phyloP scores from a whole-genome alignment of 768 basidiomycete genomes.

The Cystobasidium tubakii region DNA sequence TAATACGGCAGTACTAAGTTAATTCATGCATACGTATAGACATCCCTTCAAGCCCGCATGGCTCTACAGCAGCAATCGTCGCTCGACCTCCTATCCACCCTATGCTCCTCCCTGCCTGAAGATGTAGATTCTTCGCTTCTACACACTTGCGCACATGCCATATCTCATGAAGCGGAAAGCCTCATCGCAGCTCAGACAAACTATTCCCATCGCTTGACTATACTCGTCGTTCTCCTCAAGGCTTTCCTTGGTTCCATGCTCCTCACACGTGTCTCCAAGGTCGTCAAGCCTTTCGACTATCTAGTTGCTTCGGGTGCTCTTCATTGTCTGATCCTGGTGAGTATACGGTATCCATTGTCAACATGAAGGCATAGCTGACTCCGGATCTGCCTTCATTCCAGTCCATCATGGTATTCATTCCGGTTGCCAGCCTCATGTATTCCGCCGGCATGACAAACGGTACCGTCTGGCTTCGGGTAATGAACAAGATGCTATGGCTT shows the following conservation, averaged over 20 bases:
- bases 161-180: neutral
- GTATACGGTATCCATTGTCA: neutral
- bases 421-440: constrained; percentile 26
- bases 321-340: constrained; percentile 32
- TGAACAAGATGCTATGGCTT: constrained; percentile 16
- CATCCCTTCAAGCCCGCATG: constrained; percentile 36
- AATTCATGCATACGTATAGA: neutral
- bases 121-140: constrained; percentile 13
- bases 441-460: neutral
- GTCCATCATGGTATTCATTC: constrained; percentile 32
- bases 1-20: neutral
- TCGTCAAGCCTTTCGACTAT: constrained; percentile 31
- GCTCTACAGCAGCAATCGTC: constrained; percentile 16
- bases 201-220: constrained; percentile 4
- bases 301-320: constrained; percentile 31
- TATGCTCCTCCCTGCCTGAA: constrained; percentile 8
- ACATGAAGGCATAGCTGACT: neutral
- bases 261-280: neutral
- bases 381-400: neutral
- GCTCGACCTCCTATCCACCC: constrained; percentile 4
- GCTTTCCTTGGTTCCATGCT: constrained; percentile 18
- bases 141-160: constrained; percentile 10
- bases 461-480: neutral
- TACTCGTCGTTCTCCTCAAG: constrained; percentile 13
- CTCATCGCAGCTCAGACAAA: neutral